Base-by-base conservation (phyloP, 2,329 filamentous ascomycete genomes). In the Aureobasidium musti region DNA sequence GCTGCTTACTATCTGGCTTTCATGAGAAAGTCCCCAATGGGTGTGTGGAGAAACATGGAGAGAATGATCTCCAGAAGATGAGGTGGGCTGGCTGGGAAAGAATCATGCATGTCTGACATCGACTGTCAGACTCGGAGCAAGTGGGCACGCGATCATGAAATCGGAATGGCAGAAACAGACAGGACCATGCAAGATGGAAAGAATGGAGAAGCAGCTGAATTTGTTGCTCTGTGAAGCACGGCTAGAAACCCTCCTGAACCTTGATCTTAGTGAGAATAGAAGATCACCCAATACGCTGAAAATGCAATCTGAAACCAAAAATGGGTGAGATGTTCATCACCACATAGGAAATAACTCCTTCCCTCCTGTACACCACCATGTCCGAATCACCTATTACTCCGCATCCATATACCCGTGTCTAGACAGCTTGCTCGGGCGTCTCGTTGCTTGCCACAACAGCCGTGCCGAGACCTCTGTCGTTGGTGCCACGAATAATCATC, bases 391-490 rank as follows among this genome's bases (percentile, higher is more conserved):
- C 43, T 61, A n/a, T 19, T 8, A 41, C 10, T 37, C 10, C 26
- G 21, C n/a, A 35, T 17, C 57, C 39, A 37, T 19, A n/a, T 21
- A 2, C 13, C 13, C 7, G 19, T 28, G 8, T 21, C 71, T 70
- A 82, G 65, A 82, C 81, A 71, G 74, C 78, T 35, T 85, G 87
- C 80, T 96, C 92, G 0, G 90, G 83, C 57, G 84, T 83, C 82
- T 98, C 95, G 54, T 91, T 91, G 73, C 91, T 89, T 0, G 92
- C 93, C 72, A 99, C 91, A 67, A 99, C 85, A 2, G 95, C 89
- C 47, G 96, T 86, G 21, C 88, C 88, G 63, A 98, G 81, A 1
- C 94, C 93, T 41, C 95, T 85, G 73, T 97, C 93, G 0, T 95
- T 95, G 76, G 92, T 97, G 76, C 96, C 93, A 71, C 97, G 81